Base-by-base conservation (phyloP, 139 green algal genomes). In the Ettlia oleoabundans region DNA sequence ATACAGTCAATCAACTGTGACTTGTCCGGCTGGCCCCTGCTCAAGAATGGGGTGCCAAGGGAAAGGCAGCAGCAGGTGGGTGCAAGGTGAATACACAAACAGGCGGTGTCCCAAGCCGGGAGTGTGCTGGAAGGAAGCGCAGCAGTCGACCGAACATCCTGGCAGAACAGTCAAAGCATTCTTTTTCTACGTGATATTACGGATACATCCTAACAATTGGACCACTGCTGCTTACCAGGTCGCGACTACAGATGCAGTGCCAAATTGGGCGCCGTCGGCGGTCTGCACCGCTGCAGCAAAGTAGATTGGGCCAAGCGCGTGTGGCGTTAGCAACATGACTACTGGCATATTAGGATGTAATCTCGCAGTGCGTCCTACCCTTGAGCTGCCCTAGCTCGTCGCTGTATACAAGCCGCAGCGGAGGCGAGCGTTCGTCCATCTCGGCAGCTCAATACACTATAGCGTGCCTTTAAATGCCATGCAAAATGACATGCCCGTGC, bases 341-440 rank as follows among this genome's bases (percentile, higher is more conserved):
- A 7, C 6, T 21, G 9, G 37, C 24, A 52, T 53, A 37, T 35
- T 24, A 43, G 53, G 10, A 6, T 52, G 33, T 8, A 42, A 33
- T 18, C 28, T n/a, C n/a, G 35, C 52, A 15, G 43, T 15, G 4
- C 9, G 26, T 21, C 64, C 33, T 61, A 82, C 82, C 75, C 51
- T 87, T 87, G 22, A 87, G 52, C 63, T 65, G 65, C 10, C 82
- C 82, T 18, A 87, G 64, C 65, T 87, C 82, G n/a, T 87, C 82
- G 40, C 28, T 26, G 28, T 58, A 64, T 13, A 82, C 10, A 24
- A 87, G 13, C 7, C 82, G 75, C 37, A 87, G 28, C 3, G 82
- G 82, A 40, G 43, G 68, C 30, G 55, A 10, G 6, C 75, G 75
- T 9, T 81, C 55, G 0, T 79, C 73, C 3, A 21, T 30, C 62